Conservation (phyloP, 345 rosid species). For the Kernera saxatilis region DNA sequence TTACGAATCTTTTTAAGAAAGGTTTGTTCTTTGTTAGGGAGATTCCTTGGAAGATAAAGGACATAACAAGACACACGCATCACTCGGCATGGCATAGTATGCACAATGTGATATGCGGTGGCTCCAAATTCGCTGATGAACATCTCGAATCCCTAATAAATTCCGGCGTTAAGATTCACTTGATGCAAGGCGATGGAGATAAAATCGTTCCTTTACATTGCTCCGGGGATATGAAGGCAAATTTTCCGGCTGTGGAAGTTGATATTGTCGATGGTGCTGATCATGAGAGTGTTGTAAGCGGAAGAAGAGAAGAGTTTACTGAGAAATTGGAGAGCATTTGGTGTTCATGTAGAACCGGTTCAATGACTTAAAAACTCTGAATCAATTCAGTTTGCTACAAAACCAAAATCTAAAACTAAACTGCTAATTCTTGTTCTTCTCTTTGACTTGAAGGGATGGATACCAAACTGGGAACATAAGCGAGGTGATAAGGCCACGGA, state of each 20-base stretch:
- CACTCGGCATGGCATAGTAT: conserved; percentile 86
- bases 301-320: conserved; percentile 25
- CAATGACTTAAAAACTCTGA: not conserved
- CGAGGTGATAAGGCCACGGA: not conserved
- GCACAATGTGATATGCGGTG: conserved; percentile 84
- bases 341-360: conserved; percentile 14
- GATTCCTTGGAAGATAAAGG: conserved; percentile 40
- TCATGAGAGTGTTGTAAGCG: conserved; percentile 36
- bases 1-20: not conserved
- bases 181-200: conserved; percentile 59
- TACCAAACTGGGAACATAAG: not conserved
- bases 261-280: conserved; percentile 38
- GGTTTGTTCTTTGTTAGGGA: conserved; percentile 37
- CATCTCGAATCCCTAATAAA: conserved; percentile 37
- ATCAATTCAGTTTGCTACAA: not conserved
- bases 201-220: conserved; percentile 51
- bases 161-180: conserved; percentile 31
- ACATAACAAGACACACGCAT: conserved; percentile 76
- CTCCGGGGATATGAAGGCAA: conserved; percentile 42
- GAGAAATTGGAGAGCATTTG: conserved; percentile 17
- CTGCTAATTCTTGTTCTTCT: not conserved
- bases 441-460: not conserved
- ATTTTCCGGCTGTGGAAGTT: conserved; percentile 43
- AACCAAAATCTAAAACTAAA: not conserved
- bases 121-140: conserved; percentile 48